Base-by-base conservation (phyloP, 352 stramenopile species). In the Globisporangium splendens region DNA sequence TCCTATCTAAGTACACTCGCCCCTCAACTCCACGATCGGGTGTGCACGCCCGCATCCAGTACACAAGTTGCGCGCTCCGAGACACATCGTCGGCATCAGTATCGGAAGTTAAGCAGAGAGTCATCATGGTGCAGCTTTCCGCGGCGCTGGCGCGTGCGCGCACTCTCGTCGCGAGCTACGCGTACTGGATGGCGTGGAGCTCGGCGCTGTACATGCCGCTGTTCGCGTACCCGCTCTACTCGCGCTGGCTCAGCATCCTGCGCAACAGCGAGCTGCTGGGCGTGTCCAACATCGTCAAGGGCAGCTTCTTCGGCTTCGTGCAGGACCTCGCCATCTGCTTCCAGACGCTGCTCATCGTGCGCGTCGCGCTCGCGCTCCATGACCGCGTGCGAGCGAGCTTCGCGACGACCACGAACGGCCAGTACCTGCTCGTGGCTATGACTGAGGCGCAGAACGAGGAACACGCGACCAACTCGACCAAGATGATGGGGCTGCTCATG, bases 271-370 rank as follows among this genome's bases (percentile, higher is more conserved):
- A 86, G 57, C 76, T 77, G 48, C 83, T 89, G 31, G 68, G 63
- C 13, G 58, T 59, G 2, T 35, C 51, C 6, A 83, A 65, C 54
- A 77, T 89, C 31, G 1, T 80, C 1, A 70, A 80, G 49, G 76
- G 72, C 10, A 58, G 86, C 28, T 7, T 79, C 15, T 73, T 68
- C 7, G 79, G 79, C 8, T 61, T 80, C 49, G 52, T 80, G 39
- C 76, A 89, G 46, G 79, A 89, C 56, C 56, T 86, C 35, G 79
- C 79, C 11, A 76, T 86, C 46, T 86, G 86, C 43, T 60, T 82
- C 20, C 79, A 89, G 53, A 66, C 76, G 38, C 38, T 56, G 21
- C 38, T 56, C 51, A 48, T 56, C 51, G 51, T 56, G 35, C 51
- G 51, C 14, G 20, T 56, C 51, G 51, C 51, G 38, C 8, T 54